Conservation (phyloP, 2,329 filamentous ascomycete genomes). For the Thielaviopsis musarum region DNA sequence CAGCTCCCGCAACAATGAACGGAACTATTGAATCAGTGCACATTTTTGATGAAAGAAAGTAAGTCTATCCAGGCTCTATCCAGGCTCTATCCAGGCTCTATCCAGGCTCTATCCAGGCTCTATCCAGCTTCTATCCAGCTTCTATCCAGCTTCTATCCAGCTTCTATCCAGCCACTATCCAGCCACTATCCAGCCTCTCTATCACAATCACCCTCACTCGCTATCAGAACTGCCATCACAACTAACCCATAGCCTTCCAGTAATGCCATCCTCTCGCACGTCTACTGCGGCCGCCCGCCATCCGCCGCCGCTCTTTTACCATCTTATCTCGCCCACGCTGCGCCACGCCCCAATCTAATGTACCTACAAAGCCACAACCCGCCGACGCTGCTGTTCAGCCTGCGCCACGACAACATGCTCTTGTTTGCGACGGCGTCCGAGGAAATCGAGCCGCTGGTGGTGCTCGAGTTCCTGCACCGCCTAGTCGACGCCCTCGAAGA, state of each 20-base stretch:
- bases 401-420: constrained; percentile 73
- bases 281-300: constrained; percentile 68
- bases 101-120: constrained; percentile 14
- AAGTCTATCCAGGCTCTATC: constrained; percentile 18
- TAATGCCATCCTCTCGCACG: constrained; percentile 71
- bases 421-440: constrained; percentile 71
- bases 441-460: constrained; percentile 76
- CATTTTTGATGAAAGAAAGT: constrained; percentile 95
- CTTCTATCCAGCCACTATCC: too few species aligned
- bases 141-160: constrained; percentile 7
- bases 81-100: background rate
- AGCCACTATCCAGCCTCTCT: too few species aligned
- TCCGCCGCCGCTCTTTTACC: constrained; percentile 61
- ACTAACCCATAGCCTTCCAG: constrained; percentile 27
- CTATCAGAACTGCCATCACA: too few species aligned
- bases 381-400: constrained; percentile 74
- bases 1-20: constrained; percentile 45
- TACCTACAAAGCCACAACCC: constrained; percentile 71
- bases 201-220: too few species aligned
- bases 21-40: constrained; percentile 88
- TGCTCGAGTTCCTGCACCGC: constrained; percentile 87
- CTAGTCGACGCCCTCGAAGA: constrained; percentile 86
- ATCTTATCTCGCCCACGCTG: constrained; percentile 68
- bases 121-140: background rate
- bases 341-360: constrained; percentile 69